These are phyloP conservation scores for Shiraia bambusicola DNA, from an alignment of 2,329 filamentous ascomycete genomes.

Conservation along the genomic window DNA sequence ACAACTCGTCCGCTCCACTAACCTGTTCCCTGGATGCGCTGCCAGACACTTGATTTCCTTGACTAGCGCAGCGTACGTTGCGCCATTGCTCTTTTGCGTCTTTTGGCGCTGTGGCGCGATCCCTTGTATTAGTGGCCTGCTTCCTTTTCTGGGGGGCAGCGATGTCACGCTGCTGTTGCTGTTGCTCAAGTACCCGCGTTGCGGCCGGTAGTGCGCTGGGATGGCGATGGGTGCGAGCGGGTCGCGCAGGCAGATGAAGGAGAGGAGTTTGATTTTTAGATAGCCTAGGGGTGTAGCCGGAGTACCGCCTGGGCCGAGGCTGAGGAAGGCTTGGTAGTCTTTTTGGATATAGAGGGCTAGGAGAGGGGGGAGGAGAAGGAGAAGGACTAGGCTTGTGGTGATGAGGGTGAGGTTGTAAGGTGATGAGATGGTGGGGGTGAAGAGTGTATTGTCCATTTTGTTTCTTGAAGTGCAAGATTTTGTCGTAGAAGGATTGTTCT, in stretches of 20 bases:
- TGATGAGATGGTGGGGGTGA: not conserved
- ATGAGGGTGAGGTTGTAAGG: constrained; percentile 10
- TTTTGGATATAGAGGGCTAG: constrained; percentile 55
- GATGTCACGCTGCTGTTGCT: no score
- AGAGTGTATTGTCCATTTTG: not conserved
- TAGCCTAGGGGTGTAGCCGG: constrained; percentile 74
- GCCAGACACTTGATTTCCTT: constrained; percentile 23
- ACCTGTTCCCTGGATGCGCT: constrained; percentile 24
- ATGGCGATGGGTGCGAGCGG: constrained; percentile 63
- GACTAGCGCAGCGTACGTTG: constrained; percentile 44
- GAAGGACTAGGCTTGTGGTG: constrained; percentile 22
- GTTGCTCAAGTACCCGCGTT: constrained; percentile 58
- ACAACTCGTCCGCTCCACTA: constrained; percentile 64
- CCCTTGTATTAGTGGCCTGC: constrained; percentile 68
- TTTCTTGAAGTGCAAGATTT: not conserved
- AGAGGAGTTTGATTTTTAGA: constrained; percentile 69
- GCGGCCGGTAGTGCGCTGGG: constrained; percentile 55
- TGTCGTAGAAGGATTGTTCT: no score
- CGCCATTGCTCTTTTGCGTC: constrained; percentile 63
- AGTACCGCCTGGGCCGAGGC: constrained; percentile 77
- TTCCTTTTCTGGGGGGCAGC: constrained; percentile 63
- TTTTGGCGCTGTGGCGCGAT: constrained; percentile 82
- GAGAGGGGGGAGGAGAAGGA: constrained; percentile 24
- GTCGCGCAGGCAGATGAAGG: constrained; percentile 69
- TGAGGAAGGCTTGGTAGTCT: constrained; percentile 75